Evolutionary conservation across 1,284 basidiomycete genomes (phyloP).

Genomic region (Naganishia albida): DNA sequence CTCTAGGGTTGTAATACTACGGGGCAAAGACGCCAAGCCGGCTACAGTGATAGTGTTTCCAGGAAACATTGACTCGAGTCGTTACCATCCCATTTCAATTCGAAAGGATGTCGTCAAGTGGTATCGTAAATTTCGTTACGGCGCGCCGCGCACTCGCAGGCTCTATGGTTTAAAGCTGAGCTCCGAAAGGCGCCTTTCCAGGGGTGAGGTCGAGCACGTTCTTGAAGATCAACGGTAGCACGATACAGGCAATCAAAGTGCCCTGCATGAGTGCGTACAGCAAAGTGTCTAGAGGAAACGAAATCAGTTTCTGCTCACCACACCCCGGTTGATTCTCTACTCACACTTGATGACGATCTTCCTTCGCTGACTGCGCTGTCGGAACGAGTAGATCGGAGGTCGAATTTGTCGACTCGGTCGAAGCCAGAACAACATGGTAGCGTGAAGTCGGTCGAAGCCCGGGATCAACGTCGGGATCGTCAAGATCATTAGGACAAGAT

Average conservation of each 20-base stretch:
- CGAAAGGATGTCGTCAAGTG: conserved; percentile 10
- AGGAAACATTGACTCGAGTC: conserved; percentile 1
- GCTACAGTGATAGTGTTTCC: conserved; percentile 26
- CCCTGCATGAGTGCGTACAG: conserved; percentile 76
- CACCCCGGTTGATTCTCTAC: conserved; percentile 47
- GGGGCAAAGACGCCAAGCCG: conserved; percentile 15
- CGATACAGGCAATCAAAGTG: conserved; percentile 69
- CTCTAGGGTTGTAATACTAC: conserved; percentile 19
- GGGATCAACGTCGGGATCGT: conserved; percentile 81
- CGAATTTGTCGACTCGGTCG: conserved; percentile 76
- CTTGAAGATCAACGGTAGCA: conserved; percentile 59
- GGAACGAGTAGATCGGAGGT: conserved; percentile 86
- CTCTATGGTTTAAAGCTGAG: conserved; percentile 18
- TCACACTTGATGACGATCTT: conserved; percentile 68
- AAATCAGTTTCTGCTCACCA: conserved; percentile 4
- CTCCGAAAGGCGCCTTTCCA: conserved; percentile 30
- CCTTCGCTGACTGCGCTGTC: conserved; percentile 80
- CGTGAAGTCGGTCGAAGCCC: conserved; percentile 81
- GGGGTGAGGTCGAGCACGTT: conserved; percentile 63
- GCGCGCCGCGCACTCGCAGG: neutral
- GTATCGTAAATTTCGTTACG: conserved; percentile 22
- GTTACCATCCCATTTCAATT: conserved; percentile 16
- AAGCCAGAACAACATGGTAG: conserved; percentile 72
- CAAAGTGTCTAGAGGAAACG: conserved; percentile 59
- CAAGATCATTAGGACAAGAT: conserved; percentile 67